A percentile compares a stretch with the other conserved stretches of the same genome.
These are phyloP conservation scores for Acarospora socialis DNA, from an alignment of 2,329 filamentous ascomycete species.

Conservation along the genomic window DNA sequence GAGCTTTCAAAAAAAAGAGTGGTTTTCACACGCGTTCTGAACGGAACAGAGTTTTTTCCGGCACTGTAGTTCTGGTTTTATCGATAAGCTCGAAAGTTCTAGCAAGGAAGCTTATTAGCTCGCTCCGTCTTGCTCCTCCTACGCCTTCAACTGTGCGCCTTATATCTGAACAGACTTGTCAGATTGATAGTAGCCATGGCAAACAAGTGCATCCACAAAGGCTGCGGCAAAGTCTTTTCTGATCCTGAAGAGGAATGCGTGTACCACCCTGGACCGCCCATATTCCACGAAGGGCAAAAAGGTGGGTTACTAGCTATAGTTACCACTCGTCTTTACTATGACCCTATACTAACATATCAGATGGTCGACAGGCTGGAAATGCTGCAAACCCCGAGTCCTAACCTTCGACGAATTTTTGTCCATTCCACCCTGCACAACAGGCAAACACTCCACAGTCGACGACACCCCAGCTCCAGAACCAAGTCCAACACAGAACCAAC, in stretches of 20 bases:
- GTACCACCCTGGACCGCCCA: constrained; percentile 85
- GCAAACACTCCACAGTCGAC: constrained; percentile 83
- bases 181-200: no score
- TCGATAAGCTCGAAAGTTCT: no score
- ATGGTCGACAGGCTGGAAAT: constrained; percentile 93
- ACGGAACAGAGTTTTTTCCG: no score
- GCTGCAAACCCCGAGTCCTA: constrained; percentile 90
- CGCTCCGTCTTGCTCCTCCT: no score
- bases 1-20: no score
- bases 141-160: no score
- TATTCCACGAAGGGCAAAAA: constrained; percentile 98
- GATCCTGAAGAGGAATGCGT: constrained; percentile 70
- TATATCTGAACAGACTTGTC: no score
- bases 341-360: no score
- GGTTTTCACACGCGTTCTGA: no score
- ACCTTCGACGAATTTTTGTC: constrained; percentile 96
- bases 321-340: no score
- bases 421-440: constrained; percentile 84
- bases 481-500: constrained; percentile 28
- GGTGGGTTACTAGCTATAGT: constrained; percentile 40
- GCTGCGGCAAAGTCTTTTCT: constrained; percentile 78
- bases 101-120: no score
- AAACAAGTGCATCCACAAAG: constrained; percentile 89
- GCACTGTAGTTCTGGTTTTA: no score
- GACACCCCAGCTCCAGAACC: constrained; percentile 41